Percentiles rank a stretch among this genome's conserved stretches.
phyloP scores from a whole-genome alignment of 2,329 filamentous ascomycete species.

The Phaeosphaeriaceae sp. region DNA sequence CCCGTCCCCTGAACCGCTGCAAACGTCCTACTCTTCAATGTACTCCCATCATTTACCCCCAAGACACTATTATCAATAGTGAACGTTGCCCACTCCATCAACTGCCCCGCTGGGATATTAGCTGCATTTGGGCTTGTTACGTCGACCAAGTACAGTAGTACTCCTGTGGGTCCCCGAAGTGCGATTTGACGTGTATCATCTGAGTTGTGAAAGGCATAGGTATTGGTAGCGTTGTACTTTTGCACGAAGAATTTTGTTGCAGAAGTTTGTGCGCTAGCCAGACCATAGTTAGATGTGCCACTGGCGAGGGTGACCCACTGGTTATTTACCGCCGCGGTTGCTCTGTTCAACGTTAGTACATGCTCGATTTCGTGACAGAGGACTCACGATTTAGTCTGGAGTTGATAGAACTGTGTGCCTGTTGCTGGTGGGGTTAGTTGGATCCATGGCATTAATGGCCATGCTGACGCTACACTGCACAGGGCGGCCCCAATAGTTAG shows the following conservation, averaged over 20 bases:
- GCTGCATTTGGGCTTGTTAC: conserved; percentile 25
- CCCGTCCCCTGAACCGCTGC: conserved; percentile 24
- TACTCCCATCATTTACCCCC: conserved; percentile 36
- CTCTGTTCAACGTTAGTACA: conserved; percentile 10
- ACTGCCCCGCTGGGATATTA: conserved; percentile 30
- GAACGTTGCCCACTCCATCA: conserved; percentile 42
- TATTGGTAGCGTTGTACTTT: conserved; percentile 31
- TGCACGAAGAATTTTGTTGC: conserved; percentile 34
- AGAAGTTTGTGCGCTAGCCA: conserved; percentile 18
- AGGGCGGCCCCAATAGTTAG: conserved; percentile 23
- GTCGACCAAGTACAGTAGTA: conserved; percentile 33
- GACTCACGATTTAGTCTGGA: conserved; percentile 37
- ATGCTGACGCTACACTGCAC: conserved; percentile 27
- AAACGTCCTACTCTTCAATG: conserved; percentile 32
- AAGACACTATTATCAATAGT: conserved; percentile 33
- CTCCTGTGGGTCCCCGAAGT: conserved; percentile 28
- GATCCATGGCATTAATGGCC: conserved; percentile 22
- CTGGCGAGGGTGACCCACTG: conserved; percentile 32
- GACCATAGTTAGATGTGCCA: conserved; percentile 24
- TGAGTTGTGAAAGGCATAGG: conserved; percentile 31
- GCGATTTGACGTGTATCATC: conserved; percentile 39
- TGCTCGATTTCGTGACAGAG: neutral
- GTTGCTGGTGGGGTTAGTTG: conserved; percentile 24
- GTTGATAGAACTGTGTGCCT: conserved; percentile 32
- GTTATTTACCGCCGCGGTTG: conserved; percentile 25